Conservation (phyloP, 2,329 filamentous ascomycete genomes). For the Ceratocystis destructans region DNA sequence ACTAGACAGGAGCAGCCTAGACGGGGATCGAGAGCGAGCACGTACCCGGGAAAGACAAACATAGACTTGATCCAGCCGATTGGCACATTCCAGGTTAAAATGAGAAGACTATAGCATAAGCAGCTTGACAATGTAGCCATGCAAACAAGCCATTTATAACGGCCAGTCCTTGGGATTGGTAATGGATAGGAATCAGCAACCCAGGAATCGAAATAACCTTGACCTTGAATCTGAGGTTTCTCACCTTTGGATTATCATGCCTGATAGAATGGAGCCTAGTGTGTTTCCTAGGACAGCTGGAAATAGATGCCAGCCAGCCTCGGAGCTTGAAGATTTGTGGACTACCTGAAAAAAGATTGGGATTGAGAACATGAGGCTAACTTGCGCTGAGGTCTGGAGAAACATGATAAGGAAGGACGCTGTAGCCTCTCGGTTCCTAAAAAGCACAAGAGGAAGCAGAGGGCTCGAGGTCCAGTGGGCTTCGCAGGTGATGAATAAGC, state of each 20-base stretch:
- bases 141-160: constrained; percentile 43
- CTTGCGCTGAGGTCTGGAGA: constrained; percentile 43
- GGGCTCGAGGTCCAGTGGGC: constrained; percentile 37
- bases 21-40: background rate
- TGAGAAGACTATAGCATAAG: constrained; percentile 38
- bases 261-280: constrained; percentile 46
- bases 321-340: constrained; percentile 40
- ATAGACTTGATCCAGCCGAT: constrained; percentile 43
- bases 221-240: background rate
- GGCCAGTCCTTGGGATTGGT: constrained; percentile 34
- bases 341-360: constrained; percentile 59
- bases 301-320: constrained; percentile 47
- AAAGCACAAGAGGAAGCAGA: constrained; percentile 43
- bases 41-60: constrained; percentile 39
- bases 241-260: constrained; percentile 39
- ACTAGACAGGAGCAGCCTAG: background rate
- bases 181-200: background rate
- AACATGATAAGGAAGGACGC: constrained; percentile 39
- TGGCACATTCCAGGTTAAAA: constrained; percentile 45
- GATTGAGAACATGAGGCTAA: constrained; percentile 42
- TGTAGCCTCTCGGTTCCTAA: constrained; percentile 38
- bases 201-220: background rate
- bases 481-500: constrained; percentile 36
- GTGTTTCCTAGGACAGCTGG: constrained; percentile 56
- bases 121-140: constrained; percentile 37